A percentile compares a stretch with the other conserved stretches of the same genome.
Evolutionary conservation across 805 yeast genomes (phyloP).

Genomic region (Teunomyces cretensis): DNA sequence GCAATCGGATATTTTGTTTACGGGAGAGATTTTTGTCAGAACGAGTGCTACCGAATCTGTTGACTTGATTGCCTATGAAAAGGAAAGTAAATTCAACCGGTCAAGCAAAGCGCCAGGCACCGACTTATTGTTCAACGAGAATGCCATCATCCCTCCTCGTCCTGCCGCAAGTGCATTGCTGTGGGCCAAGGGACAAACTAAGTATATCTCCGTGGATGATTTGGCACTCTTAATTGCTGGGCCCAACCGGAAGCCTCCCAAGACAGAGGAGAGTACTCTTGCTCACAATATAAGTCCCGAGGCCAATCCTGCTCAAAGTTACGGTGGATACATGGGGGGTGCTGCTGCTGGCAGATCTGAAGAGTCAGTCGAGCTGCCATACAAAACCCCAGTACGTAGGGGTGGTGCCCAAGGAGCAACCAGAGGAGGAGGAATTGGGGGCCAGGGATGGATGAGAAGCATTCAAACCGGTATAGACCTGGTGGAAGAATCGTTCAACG

Average conservation of each 20-base stretch:
- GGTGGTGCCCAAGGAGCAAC: slow-evolving; percentile 29
- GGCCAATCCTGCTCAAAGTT: slow-evolving; percentile 36
- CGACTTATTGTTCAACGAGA: slow-evolving; percentile 70
- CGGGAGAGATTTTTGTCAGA: slow-evolving; percentile 61
- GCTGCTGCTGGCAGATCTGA: slow-evolving; percentile 15
- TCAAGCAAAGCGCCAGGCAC: slow-evolving; percentile 21
- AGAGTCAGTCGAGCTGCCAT: slow-evolving; percentile 22
- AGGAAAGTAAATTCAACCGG: slow-evolving; percentile 12
- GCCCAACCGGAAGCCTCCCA: slow-evolving; percentile 61
- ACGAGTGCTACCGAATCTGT: slow-evolving; percentile 48
- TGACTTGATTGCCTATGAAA: slow-evolving; percentile 23
- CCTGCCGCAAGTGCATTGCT: slow-evolving; percentile 78
- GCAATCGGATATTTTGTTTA: slow-evolving; percentile 37
- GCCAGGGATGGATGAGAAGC: slow-evolving; percentile 39
- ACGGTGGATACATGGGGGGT: slow-evolving; percentile 22
- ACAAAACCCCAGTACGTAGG: slow-evolving; percentile 49
- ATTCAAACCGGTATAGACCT: slow-evolving; percentile 53
- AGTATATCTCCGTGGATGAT: slow-evolving; percentile 58
- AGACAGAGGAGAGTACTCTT: slow-evolving; percentile 57
- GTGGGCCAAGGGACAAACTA: slow-evolving; percentile 78
- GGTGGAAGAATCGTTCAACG: slow-evolving; percentile 55
- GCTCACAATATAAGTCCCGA: slow-evolving; percentile 48
- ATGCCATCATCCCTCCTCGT: slow-evolving; percentile 67
- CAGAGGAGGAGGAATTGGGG: slow-evolving; percentile 36
- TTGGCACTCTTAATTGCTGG: slow-evolving; percentile 72